phyloP scores from a whole-genome alignment of 2,329 filamentous ascomycete genomes.

The Xylaria hypoxylon region DNA sequence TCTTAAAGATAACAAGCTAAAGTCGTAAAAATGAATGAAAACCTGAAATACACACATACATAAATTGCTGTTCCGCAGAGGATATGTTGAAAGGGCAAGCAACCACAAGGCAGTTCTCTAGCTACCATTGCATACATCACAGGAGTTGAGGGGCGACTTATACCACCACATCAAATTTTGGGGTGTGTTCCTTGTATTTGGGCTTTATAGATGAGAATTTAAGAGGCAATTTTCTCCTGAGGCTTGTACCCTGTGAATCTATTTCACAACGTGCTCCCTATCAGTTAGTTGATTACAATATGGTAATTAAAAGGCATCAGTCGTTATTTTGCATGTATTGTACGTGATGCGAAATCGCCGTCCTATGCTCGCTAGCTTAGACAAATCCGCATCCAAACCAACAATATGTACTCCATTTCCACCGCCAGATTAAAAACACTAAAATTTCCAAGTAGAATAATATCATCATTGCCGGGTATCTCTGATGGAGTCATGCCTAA shows the following conservation, averaged over 20 bases:
- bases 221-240: slow-evolving; percentile 33
- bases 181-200: slow-evolving; percentile 39
- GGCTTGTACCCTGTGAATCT: neutral
- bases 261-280: neutral
- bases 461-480: too few relatives aligned
- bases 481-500: too few relatives aligned
- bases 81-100: slow-evolving; percentile 27
- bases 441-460: too few relatives aligned
- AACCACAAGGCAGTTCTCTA: slow-evolving; percentile 28
- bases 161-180: slow-evolving; percentile 46
- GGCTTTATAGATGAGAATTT: slow-evolving; percentile 44
- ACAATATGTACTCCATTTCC: too few relatives aligned
- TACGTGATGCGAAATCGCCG: neutral
- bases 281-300: neutral
- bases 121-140: slow-evolving; percentile 47
- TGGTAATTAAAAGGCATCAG: neutral
- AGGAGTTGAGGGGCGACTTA: slow-evolving; percentile 47
- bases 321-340: neutral
- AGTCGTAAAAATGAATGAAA: slow-evolving; percentile 10
- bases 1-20: slow-evolving; percentile 60
- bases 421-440: too few relatives aligned
- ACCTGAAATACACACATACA: neutral
- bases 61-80: slow-evolving; percentile 7
- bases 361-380: too few relatives aligned
- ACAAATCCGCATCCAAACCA: too few relatives aligned